Evolutionary conservation across 2,329 filamentous ascomycete species (phyloP).

Genomic region (Fusarium pseudocircinatum): DNA sequence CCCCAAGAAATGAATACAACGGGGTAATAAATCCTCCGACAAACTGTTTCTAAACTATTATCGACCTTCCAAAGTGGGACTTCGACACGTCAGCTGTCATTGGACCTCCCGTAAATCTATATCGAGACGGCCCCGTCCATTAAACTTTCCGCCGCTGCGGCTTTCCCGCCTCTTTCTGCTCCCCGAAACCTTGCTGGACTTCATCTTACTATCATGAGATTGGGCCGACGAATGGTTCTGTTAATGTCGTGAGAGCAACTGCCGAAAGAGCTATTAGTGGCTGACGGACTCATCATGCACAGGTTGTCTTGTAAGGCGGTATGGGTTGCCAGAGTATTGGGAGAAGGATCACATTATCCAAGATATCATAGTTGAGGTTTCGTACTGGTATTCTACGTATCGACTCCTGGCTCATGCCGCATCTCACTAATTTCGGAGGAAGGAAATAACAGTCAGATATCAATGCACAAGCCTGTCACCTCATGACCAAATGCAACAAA

Average conservation of each 20-base stretch:
- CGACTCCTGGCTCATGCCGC: rapidly evolving
- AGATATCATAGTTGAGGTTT: rapidly evolving
- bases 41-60: neutral
- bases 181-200: neutral
- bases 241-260: neutral
- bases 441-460: neutral
- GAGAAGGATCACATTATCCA: no score
- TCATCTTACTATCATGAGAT: neutral
- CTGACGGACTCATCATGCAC: rapidly evolving
- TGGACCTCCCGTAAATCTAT: neutral
- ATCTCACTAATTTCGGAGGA: neutral
- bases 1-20: rapidly evolving
- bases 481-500: rapidly evolving
- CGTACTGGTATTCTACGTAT: no score
- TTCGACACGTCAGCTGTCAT: neutral
- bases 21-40: neutral
- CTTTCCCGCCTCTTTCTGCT: neutral
- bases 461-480: neutral
- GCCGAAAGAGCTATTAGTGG: neutral
- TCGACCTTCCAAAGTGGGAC: neutral
- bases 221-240: neutral
- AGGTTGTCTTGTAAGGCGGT: neutral
- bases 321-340: rapidly evolving
- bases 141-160: neutral
- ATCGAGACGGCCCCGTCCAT: neutral